Evolutionary conservation across 2,329 filamentous ascomycete species (phyloP), one percentile per base, ranked within the genome.

Genomic region (Chaetomium strumarium): DNA sequence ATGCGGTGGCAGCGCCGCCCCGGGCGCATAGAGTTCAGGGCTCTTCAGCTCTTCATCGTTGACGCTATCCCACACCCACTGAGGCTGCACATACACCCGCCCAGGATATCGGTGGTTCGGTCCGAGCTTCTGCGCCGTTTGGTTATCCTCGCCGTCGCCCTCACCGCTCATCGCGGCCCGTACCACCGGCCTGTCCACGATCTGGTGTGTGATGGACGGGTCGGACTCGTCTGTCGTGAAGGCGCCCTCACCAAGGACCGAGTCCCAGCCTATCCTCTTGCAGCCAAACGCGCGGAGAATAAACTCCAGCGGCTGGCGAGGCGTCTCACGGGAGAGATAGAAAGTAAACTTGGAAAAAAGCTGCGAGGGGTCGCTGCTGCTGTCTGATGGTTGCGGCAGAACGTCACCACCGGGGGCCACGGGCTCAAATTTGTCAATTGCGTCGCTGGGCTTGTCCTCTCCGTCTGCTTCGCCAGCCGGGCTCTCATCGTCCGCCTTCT

Each of bases 21-120:
- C 93, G 2, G 93, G 93, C 0, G 86, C 88, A 65, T 99, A 99
- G 34, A 91, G 72, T 66, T 96, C 90, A 31, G 91, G 83, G 59
- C 87, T 80, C 68, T 96, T 84, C 51, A 99, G 75, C 70, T 92
- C 90, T 57, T 90, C 89, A 42, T 93, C 88, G 68, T 99, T 99
- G 68, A 96, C 75, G 64, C 88, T 92, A 66, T 99, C 93, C 93
- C 93, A 99, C 4, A 99, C 84, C 92, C 95, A 99, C 68, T 99
- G 93, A 17, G 93, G 93, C 73, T 99, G 93, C 51, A 99, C 74
- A 63, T 99, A 99, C 58, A 84, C 90, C 60, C 93, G 81, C 34
- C 92, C 92, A n/a, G 92, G 90, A 56, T 97, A 86, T 56, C 90
- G 83, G 58, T 83, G 83, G 64, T 88, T 86, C 54, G 70, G 70